A percentile compares a stretch with the other conserved stretches of the same genome.
Conservation (phyloP, 2,329 filamentous ascomycete genomes). For the Colletotrichum zoysiae region DNA sequence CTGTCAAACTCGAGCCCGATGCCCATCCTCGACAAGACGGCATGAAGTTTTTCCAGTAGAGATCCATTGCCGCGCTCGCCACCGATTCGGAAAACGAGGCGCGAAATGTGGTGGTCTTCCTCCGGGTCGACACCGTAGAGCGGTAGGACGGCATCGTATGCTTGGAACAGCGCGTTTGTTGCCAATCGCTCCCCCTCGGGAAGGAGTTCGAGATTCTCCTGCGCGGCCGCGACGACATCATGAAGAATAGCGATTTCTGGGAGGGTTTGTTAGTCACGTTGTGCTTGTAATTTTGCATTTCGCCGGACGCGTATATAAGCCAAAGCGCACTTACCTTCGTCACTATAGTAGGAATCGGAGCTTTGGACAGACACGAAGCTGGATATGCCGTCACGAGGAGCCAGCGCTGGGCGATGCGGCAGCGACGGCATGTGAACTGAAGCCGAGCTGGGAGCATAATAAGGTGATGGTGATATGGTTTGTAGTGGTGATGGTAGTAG, state of each 20-base stretch:
- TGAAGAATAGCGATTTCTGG: conserved; percentile 84
- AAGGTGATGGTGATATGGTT: conserved; percentile 35
- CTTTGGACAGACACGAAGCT: conserved; percentile 45
- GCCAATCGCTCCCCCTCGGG: conserved; percentile 74
- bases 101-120: conserved; percentile 80
- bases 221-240: conserved; percentile 79
- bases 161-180: conserved; percentile 82
- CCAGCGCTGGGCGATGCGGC: conserved; percentile 51
- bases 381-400: conserved; percentile 52
- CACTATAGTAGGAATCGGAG: conserved; percentile 66
- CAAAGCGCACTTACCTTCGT: conserved; percentile 63
- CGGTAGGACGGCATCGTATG: conserved; percentile 82
- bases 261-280: conserved; percentile 11
- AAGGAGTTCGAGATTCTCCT: conserved; percentile 69
- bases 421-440: conserved; percentile 51
- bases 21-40: conserved; percentile 75
- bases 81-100: conserved; percentile 84
- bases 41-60: conserved; percentile 78
- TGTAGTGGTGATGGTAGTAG: neutral
- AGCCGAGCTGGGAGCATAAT: conserved; percentile 51
- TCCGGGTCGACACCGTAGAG: conserved; percentile 78
- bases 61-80: conserved; percentile 68
- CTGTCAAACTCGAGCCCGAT: conserved; percentile 75
- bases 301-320: neutral
- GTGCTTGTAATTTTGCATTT: neutral